Percentiles rank a stretch among this genome's conserved stretches.
Conservation (phyloP, 192 early-diverging fungal genomes). For the Coemansia asiatica region DNA sequence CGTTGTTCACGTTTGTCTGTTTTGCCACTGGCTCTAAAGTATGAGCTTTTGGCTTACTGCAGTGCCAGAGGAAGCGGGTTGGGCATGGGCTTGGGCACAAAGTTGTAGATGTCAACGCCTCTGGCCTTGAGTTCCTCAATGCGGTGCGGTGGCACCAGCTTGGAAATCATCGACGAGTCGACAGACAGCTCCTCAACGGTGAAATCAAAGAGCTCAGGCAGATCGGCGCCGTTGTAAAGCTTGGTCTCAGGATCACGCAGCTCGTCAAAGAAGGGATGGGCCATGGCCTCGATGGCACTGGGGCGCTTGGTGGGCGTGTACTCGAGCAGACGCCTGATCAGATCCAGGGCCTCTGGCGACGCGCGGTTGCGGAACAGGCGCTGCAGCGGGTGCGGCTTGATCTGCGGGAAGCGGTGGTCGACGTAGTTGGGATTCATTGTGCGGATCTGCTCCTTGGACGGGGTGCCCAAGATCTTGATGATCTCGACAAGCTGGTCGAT, state of each 20-base stretch:
- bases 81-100: slow-evolving; percentile 47
- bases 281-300: slow-evolving; percentile 88
- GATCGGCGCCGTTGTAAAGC: slow-evolving; percentile 77
- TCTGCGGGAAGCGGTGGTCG: slow-evolving; percentile 98
- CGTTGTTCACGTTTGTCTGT: too few relatives aligned
- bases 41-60: too few relatives aligned
- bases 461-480: slow-evolving; percentile 98
- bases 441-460: slow-evolving; percentile 92
- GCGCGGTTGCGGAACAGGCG: slow-evolving; percentile 82
- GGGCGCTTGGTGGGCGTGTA: slow-evolving; percentile 85
- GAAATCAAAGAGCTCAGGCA: slow-evolving; percentile 94
- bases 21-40: not conserved
- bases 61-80: slow-evolving; percentile 48
- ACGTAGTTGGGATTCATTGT: slow-evolving; percentile 98
- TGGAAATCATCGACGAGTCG: slow-evolving; percentile 73
- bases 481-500: slow-evolving; percentile 99
- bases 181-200: slow-evolving; percentile 81
- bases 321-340: slow-evolving; percentile 82
- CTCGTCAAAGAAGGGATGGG: slow-evolving; percentile 97
- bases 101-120: slow-evolving; percentile 47
- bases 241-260: slow-evolving; percentile 80
- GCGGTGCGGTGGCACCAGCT: slow-evolving; percentile 79
- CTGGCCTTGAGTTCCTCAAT: slow-evolving; percentile 37
- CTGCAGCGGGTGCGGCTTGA: slow-evolving; percentile 87
- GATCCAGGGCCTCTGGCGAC: slow-evolving; percentile 82